Percentiles rank a stretch among this genome's conserved stretches.
Evolutionary conservation across 441 rosid species (phyloP).

Genomic region (Raphanus hybrid): DNA sequence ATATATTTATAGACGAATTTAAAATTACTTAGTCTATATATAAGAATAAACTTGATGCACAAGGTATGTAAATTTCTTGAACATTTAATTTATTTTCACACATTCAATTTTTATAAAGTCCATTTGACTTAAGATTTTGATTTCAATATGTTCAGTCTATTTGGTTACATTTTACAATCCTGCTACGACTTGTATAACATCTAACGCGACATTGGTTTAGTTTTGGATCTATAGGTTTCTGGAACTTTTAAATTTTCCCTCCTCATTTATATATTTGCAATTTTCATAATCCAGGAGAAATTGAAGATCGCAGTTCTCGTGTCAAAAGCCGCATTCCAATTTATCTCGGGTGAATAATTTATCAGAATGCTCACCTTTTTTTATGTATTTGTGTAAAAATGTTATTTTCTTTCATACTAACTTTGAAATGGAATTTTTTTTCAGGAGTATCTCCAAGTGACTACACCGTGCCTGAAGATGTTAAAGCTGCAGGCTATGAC

Average conservation of each 20-base stretch:
- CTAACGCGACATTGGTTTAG: not conserved
- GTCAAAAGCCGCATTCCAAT: slow-evolving; percentile 91
- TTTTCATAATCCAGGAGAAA: slow-evolving; percentile 61
- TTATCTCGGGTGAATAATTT: slow-evolving; percentile 58
- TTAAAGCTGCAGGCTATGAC: slow-evolving; percentile 78
- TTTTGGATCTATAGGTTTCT: not conserved
- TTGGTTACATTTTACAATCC: not conserved
- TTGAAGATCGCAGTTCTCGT: slow-evolving; percentile 82
- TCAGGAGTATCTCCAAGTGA: slow-evolving; percentile 73
- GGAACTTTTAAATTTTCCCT: not conserved
- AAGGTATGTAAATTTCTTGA: not conserved
- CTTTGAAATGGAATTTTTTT: not conserved
- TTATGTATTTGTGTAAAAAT: not conserved
- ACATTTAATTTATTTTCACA: not conserved
- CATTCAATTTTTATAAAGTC: not conserved
- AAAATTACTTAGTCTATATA: no score
- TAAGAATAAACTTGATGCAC: not conserved
- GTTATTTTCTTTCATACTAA: not conserved
- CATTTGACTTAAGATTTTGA: not conserved
- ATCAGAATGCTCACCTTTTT: not conserved
- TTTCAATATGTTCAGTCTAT: not conserved
- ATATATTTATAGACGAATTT: no score
- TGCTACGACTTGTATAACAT: not conserved
- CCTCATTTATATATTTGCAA: not conserved
- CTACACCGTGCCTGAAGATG: slow-evolving; percentile 71